Conservation (phyloP, 345 rosid genomes). For the Salix caprea region DNA sequence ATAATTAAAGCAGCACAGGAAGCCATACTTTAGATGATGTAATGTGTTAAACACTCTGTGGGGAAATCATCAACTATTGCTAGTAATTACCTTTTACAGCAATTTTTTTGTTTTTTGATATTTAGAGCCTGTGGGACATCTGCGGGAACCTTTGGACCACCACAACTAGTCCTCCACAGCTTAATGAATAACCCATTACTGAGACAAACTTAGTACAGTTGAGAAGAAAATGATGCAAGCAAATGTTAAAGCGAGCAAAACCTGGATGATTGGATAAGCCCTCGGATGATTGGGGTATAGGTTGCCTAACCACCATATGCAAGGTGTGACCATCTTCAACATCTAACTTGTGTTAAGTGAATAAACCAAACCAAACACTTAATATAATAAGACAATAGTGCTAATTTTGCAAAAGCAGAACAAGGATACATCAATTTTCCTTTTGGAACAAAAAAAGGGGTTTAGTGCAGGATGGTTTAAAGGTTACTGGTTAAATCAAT, state of each 20-base stretch:
- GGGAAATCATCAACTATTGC: neutral
- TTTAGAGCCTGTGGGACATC: neutral
- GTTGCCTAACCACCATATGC: constrained; percentile 79
- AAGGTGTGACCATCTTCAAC: constrained; percentile 85
- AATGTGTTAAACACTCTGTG: neutral
- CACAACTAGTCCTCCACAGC: neutral
- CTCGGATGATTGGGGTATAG: constrained; percentile 43
- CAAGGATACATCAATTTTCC: neutral
- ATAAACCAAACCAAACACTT: neutral
- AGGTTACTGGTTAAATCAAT: neutral
- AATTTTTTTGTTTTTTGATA: neutral
- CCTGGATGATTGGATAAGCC: constrained; percentile 48
- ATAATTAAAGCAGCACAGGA: neutral
- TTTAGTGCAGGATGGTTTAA: neutral
- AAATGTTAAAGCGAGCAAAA: constrained; percentile 12
- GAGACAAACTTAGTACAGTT: neutral
- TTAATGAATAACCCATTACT: neutral
- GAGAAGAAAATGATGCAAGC: neutral
- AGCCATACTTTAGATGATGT: neutral
- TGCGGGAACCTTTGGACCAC: neutral
- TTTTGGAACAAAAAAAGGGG: neutral
- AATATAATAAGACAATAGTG: neutral
- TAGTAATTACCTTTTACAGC: neutral
- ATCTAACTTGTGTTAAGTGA: constrained; percentile 51
- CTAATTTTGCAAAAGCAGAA: neutral